phyloP scores from a whole-genome alignment of 192 early-diverging fungal genomes.

The Coemansia sp. region DNA sequence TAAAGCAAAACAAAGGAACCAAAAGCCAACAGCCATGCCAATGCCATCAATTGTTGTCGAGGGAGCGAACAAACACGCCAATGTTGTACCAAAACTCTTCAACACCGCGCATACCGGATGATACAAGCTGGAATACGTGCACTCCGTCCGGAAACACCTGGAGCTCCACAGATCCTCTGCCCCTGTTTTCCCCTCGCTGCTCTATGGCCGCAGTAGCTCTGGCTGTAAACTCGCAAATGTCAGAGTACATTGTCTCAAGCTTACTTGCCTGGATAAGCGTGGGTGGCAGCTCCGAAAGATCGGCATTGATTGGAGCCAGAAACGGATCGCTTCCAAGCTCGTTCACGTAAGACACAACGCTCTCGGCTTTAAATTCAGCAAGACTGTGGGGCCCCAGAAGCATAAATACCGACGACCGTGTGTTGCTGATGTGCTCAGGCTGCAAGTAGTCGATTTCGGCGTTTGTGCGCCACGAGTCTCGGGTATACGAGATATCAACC shows the following conservation, averaged over 20 bases:
- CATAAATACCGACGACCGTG: not conserved
- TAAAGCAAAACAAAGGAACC: not conserved
- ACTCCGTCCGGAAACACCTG: slow-evolving; percentile 26
- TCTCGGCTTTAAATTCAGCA: not conserved
- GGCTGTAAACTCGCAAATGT: slow-evolving; percentile 40
- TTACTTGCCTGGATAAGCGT: slow-evolving; percentile 41
- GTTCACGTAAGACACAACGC: not conserved
- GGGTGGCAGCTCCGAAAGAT: slow-evolving; percentile 23
- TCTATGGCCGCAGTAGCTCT: not conserved
- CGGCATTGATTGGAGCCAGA: slow-evolving; percentile 33
- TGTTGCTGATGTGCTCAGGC: not conserved
- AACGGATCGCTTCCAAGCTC: slow-evolving; percentile 23
- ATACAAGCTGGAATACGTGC: slow-evolving; percentile 39
- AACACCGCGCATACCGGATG: not conserved
- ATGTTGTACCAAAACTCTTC: slow-evolving; percentile 15
- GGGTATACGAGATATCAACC: slow-evolving; percentile 27
- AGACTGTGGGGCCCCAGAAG: slow-evolving; percentile 14
- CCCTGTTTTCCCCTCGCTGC: not conserved
- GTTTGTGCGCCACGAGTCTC: slow-evolving; percentile 22
- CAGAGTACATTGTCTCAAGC: slow-evolving; percentile 41
- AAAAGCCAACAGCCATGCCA: too few relatives aligned
- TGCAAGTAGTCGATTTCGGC: slow-evolving; percentile 16
- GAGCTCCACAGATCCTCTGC: slow-evolving; percentile 3
- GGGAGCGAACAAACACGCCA: slow-evolving; percentile 14
- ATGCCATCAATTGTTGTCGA: not conserved